A percentile compares a stretch with the other conserved stretches of the same genome.
These are phyloP conservation scores for Dioszegia aurantiaca DNA, from an alignment of 768 basidiomycete species.

Conservation along the genomic window DNA sequence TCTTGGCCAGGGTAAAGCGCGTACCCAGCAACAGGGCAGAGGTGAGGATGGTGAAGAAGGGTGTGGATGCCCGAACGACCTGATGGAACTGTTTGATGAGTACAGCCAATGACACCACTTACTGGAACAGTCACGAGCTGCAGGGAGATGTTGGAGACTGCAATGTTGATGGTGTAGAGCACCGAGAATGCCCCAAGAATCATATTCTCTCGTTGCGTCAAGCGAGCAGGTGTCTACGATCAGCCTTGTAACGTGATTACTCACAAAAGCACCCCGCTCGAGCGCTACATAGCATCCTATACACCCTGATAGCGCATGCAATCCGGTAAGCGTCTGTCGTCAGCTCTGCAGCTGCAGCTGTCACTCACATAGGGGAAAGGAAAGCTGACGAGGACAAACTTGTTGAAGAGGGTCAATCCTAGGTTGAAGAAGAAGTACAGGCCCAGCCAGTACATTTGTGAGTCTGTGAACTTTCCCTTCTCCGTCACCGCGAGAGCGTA, in stretches of 20 bases:
- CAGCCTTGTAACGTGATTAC: slow-evolving; percentile 20
- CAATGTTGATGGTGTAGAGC: slow-evolving; percentile 90
- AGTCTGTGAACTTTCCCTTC: slow-evolving; percentile 32
- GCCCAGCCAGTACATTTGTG: slow-evolving; percentile 61
- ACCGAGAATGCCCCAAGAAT: slow-evolving; percentile 77
- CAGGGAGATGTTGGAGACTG: slow-evolving; percentile 86
- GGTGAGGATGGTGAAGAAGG: slow-evolving; percentile 83
- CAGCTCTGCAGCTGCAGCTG: slow-evolving; percentile 1
- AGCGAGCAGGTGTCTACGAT: slow-evolving; percentile 56
- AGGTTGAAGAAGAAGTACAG: slow-evolving; percentile 91
- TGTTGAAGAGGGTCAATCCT: slow-evolving; percentile 90
- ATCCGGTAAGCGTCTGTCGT: slow-evolving; percentile 70
- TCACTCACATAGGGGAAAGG: slow-evolving; percentile 76
- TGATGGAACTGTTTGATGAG: slow-evolving; percentile 82
- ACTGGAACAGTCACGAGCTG: slow-evolving; percentile 86
- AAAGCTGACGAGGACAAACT: slow-evolving; percentile 82
- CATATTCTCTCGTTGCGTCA: slow-evolving; percentile 59
- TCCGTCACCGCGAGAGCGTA: background rate
- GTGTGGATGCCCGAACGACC: slow-evolving; percentile 87
- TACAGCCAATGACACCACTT: slow-evolving; percentile 49
- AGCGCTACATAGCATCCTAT: slow-evolving; percentile 72
- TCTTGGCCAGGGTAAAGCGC: slow-evolving; percentile 62
- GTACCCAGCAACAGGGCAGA: slow-evolving; percentile 67
- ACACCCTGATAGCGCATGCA: slow-evolving; percentile 83
- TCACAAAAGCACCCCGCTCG: slow-evolving; percentile 60